These are phyloP conservation scores for Phaffomyces antillensis DNA, from an alignment of 805 yeast genomes.

Conservation along the genomic window DNA sequence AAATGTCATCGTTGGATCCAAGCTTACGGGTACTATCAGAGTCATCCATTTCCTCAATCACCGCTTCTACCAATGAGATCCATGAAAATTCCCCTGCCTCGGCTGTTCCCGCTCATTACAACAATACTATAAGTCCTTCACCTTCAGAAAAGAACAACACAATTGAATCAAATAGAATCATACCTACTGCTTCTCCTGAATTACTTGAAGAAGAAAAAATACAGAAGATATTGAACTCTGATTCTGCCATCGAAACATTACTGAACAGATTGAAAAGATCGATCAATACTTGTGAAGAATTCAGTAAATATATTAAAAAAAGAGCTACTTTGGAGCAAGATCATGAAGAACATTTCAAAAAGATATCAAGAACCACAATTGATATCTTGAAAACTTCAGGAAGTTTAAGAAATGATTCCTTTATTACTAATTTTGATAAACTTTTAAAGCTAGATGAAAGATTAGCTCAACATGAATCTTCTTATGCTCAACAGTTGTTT, in stretches of 20 bases:
- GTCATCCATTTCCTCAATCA: conserved; percentile 1
- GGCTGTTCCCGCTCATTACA: neutral
- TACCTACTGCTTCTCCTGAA: conserved; percentile 26
- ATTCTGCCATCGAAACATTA: conserved; percentile 68
- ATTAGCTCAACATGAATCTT: conserved; percentile 59
- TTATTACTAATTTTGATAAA: conserved; percentile 57
- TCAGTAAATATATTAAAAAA: conserved; percentile 68
- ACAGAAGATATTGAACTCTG: conserved; percentile 50
- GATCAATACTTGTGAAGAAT: conserved; percentile 77
- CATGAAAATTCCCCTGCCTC: neutral
- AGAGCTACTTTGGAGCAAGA: conserved; percentile 75
- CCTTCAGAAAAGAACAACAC: conserved; percentile 1
- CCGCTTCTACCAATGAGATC: neutral
- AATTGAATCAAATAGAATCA: conserved; percentile 3
- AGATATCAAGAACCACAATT: conserved; percentile 54
- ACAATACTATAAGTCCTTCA: conserved; percentile 3
- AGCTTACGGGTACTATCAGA: conserved; percentile 2
- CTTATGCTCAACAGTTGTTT: conserved; percentile 72
- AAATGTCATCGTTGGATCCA: neutral
- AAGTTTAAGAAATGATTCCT: conserved; percentile 54
- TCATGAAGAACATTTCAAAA: conserved; percentile 65
- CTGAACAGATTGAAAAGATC: conserved; percentile 72
- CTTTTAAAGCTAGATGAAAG: conserved; percentile 76
- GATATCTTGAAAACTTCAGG: conserved; percentile 37
- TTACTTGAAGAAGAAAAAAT: conserved; percentile 47